Percentiles rank a stretch among this genome's conserved stretches.
phyloP scores from a whole-genome alignment of 78 protist species.

The Dictyostelium discoideum region DNA sequence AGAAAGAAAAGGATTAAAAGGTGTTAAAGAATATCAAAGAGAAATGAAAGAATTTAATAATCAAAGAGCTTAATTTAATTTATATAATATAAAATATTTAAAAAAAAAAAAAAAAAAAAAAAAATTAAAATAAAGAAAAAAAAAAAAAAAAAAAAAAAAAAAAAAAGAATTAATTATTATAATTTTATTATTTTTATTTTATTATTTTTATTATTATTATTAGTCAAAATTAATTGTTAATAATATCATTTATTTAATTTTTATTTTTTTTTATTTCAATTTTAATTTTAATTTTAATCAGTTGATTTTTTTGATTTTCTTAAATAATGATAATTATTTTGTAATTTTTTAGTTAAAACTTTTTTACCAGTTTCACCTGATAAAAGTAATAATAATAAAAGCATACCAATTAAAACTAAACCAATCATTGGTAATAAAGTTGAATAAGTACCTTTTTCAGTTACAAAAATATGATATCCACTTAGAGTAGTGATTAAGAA shows the following conservation, averaged over 20 bases:
- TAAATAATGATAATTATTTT: background rate
- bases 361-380: slow-evolving; percentile 4
- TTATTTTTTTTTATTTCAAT: background rate
- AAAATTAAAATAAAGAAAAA: too few species aligned
- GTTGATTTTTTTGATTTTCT: background rate
- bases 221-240: background rate
- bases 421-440: slow-evolving; percentile 21
- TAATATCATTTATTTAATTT: background rate
- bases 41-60: slow-evolving; percentile 43
- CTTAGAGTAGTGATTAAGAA: slow-evolving; percentile 36
- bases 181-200: too few species aligned
- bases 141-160: too few species aligned
- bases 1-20: slow-evolving; percentile 31
- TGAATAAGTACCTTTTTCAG: slow-evolving; percentile 8
- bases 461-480: slow-evolving; percentile 7
- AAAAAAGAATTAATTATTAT: too few species aligned
- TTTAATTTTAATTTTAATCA: background rate
- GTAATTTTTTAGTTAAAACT: background rate
- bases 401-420: background rate
- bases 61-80: background rate
- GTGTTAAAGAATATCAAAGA: slow-evolving; percentile 40
- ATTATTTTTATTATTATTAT: background rate
- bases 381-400: slow-evolving; percentile 4
- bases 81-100: background rate
- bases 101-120: too few species aligned